Base-by-base conservation (phyloP, 768 basidiomycete species). In the Rhodotorula graminis region DNA sequence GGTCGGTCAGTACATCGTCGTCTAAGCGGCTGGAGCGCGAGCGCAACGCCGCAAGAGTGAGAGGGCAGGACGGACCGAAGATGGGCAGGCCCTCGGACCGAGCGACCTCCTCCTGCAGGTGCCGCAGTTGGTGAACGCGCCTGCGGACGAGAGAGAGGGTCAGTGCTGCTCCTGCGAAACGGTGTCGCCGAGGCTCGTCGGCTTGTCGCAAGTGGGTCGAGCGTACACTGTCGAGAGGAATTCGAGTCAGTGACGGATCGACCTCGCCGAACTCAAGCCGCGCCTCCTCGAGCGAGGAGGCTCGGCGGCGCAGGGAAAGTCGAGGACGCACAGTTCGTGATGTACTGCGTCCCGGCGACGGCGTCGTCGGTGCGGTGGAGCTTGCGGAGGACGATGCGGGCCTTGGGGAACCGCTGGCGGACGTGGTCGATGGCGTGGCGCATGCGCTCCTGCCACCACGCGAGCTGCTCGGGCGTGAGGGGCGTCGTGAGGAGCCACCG, bases 371-470 rank as follows among this genome's bases (percentile, higher is more conserved):
- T 72, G 6, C 74, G 61, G 44, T 76, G 74, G 6, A 70, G 60
- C 58, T 76, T 76, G 46, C 74, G 67, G 56, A 72, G 70, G 31
- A 76, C 61, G 65, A 76, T 27, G 25, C 71, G 40, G 23, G 71
- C 68, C 31, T 53, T 37, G 2, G 74, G 74, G 63, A 76, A 76
- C 16, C 64, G 61, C 50, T 68, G 61, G 3, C 74, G 64, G 49
- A 76, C 55, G 58, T 76, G 74, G 47, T 37, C 64, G 55, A 76
- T 72, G 23, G 74, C 67, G 14, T 65, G 58, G 29, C 63, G 57
- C 65, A 76, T 72, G 27, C 74, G 61, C 33, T 72, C 74, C 52
- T 76, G 74, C 74, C 74, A 76, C 74, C 74, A 76, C 5, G 74
- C 74, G 21, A 76, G 65, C 40, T 72, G 74, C 47, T 76, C 74